Percentiles rank a stretch among this genome's conserved stretches.
These are phyloP conservation scores for Fomitopsis betulina DNA, from an alignment of 1,284 basidiomycete species.

Conservation along the genomic window DNA sequence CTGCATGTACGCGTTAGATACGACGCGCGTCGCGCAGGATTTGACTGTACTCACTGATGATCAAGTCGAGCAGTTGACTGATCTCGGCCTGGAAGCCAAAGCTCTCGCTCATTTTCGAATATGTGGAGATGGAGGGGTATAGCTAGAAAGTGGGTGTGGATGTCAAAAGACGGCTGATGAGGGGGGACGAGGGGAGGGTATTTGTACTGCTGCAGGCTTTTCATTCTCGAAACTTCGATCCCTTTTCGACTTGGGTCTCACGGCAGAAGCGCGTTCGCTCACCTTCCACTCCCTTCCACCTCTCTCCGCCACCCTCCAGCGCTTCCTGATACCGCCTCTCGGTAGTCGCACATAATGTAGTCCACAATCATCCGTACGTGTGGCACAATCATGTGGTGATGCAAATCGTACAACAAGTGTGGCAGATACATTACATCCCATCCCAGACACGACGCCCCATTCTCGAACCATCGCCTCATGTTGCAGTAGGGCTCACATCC, in stretches of 20 bases:
- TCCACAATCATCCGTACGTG: too few relatives aligned
- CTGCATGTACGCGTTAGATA: conserved; percentile 35
- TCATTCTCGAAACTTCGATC: conserved; percentile 29
- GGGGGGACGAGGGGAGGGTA: conserved; percentile 10
- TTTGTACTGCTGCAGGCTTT: conserved; percentile 17
- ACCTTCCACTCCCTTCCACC: conserved; percentile 19
- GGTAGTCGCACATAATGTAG: too few relatives aligned
- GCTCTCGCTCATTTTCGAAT: conserved; percentile 65
- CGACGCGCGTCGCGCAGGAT: conserved; percentile 2
- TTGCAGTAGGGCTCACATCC: neutral
- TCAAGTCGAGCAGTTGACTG: conserved; percentile 88
- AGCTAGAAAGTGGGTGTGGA: conserved; percentile 8
- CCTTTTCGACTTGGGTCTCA: conserved; percentile 17
- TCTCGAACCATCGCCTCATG: conserved; percentile 4
- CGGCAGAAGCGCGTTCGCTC: conserved; percentile 18
- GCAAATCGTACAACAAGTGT: too few relatives aligned
- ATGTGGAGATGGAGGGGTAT: conserved; percentile 2
- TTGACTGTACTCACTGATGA: conserved; percentile 66
- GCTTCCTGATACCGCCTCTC: neutral
- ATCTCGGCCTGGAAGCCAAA: conserved; percentile 98
- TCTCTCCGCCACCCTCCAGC: conserved; percentile 1
- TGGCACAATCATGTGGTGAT: too few relatives aligned
- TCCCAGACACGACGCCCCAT: neutral
- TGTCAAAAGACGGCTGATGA: conserved; percentile 11
- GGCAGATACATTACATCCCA: neutral